These are phyloP conservation scores for Astraeus odoratus DNA, from an alignment of 768 basidiomycete genomes.

Conservation along the genomic window DNA sequence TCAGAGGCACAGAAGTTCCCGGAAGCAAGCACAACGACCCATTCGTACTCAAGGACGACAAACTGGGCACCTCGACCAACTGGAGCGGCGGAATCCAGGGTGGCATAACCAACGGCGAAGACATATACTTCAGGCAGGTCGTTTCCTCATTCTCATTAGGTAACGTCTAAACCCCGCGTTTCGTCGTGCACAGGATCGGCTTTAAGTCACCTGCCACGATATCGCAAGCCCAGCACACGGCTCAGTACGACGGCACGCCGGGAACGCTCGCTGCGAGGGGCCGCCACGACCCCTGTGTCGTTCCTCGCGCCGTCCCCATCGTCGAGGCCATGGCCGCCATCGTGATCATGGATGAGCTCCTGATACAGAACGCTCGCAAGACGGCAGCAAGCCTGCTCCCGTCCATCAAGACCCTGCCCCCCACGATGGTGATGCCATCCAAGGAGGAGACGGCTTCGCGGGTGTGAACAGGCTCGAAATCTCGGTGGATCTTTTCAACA, in stretches of 20 bases:
- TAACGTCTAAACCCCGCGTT: constrained; percentile 7
- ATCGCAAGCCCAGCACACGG: constrained; percentile 83
- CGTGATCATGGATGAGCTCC: constrained; percentile 89
- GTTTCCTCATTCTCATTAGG: not conserved
- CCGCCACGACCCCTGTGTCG: constrained; percentile 95
- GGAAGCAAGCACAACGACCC: constrained; percentile 92
- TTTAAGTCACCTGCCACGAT: constrained; percentile 99
- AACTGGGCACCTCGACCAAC: constrained; percentile 81
- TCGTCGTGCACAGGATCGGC: constrained; percentile 56
- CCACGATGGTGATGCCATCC: constrained; percentile 78
- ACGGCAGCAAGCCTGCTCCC: constrained; percentile 75
- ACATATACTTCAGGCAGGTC: constrained; percentile 90
- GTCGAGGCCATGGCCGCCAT: constrained; percentile 97
- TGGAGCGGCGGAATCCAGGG: constrained; percentile 98
- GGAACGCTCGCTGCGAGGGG: constrained; percentile 84
- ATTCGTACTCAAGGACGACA: constrained; percentile 66
- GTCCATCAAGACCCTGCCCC: constrained; percentile 60
- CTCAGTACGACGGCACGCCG: constrained; percentile 82
- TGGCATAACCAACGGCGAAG: constrained; percentile 95
- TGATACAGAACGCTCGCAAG: constrained; percentile 82
- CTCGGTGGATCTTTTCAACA: too few relatives aligned
- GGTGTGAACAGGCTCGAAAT: too few relatives aligned
- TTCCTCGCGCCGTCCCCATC: constrained; percentile 94
- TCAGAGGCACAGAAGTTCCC: constrained; percentile 88
- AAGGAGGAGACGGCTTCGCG: constrained; percentile 4